Percentiles rank a stretch among this genome's conserved stretches.
These are phyloP conservation scores for Lantana camara DNA, from an alignment of 257 asterid species.

Conservation along the genomic window DNA sequence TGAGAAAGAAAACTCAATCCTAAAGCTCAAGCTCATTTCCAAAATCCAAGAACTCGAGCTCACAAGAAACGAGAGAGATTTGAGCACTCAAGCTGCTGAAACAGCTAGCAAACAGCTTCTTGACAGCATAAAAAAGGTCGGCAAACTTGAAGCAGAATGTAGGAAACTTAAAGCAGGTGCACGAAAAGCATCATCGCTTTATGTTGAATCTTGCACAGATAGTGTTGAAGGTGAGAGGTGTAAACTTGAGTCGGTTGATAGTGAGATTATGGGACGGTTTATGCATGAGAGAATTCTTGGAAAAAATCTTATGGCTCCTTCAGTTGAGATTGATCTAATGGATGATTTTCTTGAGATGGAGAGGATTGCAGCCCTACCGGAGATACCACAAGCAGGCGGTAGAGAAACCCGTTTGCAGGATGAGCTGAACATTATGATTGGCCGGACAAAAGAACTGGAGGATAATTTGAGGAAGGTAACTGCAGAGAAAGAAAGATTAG, in stretches of 20 bases:
- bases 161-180: constrained; percentile 57
- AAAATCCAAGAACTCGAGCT: constrained; percentile 47
- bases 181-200: constrained; percentile 47
- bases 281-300: constrained; percentile 36
- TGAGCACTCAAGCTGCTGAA: constrained; percentile 72
- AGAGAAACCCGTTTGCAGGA: constrained; percentile 31
- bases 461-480: constrained; percentile 50
- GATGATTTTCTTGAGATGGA: constrained; percentile 97
- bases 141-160: constrained; percentile 84
- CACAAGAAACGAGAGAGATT: constrained; percentile 55
- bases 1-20: constrained; percentile 62
- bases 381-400: constrained; percentile 9
- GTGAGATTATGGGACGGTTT: constrained; percentile 33
- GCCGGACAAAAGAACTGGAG: constrained; percentile 48
- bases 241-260: constrained; percentile 35
- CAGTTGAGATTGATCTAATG: constrained; percentile 72
- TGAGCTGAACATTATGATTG: constrained; percentile 43
- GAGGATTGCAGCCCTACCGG: constrained; percentile 60
- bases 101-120: constrained; percentile 80
- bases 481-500: constrained; percentile 53
- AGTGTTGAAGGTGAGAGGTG: constrained; percentile 39
- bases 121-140: constrained; percentile 58
- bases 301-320: constrained; percentile 39
- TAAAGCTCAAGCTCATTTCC: constrained; percentile 52
- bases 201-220: constrained; percentile 56